Evolutionary conservation across 1,284 basidiomycete genomes (phyloP), one percentile per base, ranked within the genome.

Genomic region (Heimioporus punctisporus): DNA sequence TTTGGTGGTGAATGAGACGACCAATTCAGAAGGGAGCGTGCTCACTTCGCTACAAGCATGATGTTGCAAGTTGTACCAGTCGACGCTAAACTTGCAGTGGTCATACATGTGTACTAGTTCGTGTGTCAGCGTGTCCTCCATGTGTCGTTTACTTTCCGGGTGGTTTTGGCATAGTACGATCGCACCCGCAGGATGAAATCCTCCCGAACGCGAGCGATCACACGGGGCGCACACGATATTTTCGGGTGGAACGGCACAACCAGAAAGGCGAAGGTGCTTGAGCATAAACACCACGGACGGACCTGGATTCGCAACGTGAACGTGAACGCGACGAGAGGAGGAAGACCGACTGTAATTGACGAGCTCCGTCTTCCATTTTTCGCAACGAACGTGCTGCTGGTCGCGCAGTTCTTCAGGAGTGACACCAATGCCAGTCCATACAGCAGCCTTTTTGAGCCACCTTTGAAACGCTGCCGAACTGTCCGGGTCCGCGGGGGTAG

Each of bases 81-180:
- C 88, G 2, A 97, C 91, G 55, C 95, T 88, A 77, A 98, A 98
- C 69, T 89, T 87, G 71, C 92, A 93, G 61, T 97, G 92, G 70
- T 98, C 97, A 69, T 91, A 98, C 80, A 95, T 89, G 72, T 98
- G 97, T n/a, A 98, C 77, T 54, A 98, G 85, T 68, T 99, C 97
- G 66, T 99, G 97, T 19, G 93, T 84, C 30, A 98, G 76, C 17
- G 95, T 97, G 68, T 95, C 86, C 72, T 98, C 94, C 85, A 97
- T 89, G 64, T 98, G 94, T 43, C 82, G 81, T 69, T 93, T 90
- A 72, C 80, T 86, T 69, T 87, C 84, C 63, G 94, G 90, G 47
- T 87, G 82, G 44, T 93, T 91, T 60, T 93, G 86, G 69, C 95
- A 97, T 7, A 98, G 77, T 6, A 93, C 71, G 27, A 97, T 84